Base-by-base conservation (phyloP, 208 protist species). In the Leishmania guyanensis region DNA sequence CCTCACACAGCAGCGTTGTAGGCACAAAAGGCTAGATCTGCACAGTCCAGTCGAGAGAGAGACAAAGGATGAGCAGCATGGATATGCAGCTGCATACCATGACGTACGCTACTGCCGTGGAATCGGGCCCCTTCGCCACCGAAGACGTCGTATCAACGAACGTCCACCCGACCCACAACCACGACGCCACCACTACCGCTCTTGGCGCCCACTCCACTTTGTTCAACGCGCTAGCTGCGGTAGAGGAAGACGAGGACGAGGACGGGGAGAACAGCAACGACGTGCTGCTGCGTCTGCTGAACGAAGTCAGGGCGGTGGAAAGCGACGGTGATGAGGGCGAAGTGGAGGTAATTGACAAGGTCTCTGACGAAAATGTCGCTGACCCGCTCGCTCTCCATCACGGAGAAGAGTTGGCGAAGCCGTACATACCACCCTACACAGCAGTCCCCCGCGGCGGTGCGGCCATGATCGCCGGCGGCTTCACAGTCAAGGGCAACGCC, bases 401-500 rank as follows among this genome's bases (percentile, higher is more conserved):
- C 69, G 54, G 66, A 77, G 76, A 64, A 56, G 78, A 77, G 17
- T 46, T 60, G 2, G 36, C n/a, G 43, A 83, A 84, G 60, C 20
- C 68, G 39, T 87, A 72, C 65, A 65, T 56, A 17, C 66, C 53
- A 22, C 56, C 70, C 48, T 80, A 80, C 70, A 53, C 53, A 5
- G 65, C 29, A 69, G 26, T 51, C 36, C 56, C 14, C 66, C 43
- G 64, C 43, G 60, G 36, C 39, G 68, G 78, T 22, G 68, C 22
- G 46, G 54, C 72, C 29, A 65, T 78, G 20, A 39, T 58, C 20
- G 36, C 65, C 39, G 83, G 87, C 43, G 85, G 88, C 50, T 94
- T 94, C 73, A 83, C 86, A 3, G 89, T 92, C 70, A 89, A 92
- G 72, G 87, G 89, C 60, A 82, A 85, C 54, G 68, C 77, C n/a